These are phyloP conservation scores for Musa itinerans DNA, from an alignment of 176 grass and related monocot species.

Conservation along the genomic window DNA sequence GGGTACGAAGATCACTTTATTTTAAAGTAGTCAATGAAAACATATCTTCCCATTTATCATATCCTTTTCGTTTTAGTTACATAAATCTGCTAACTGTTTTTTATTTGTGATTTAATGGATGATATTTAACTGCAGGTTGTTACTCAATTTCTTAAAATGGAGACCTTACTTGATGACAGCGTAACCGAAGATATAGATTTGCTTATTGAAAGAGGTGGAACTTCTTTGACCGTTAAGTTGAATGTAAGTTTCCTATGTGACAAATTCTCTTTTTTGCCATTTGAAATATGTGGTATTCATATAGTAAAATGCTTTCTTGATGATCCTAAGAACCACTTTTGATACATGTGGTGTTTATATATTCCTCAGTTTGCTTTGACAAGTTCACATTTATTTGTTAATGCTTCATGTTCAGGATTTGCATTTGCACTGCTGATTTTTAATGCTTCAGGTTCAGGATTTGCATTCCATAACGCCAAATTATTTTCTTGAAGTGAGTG, in stretches of 20 bases:
- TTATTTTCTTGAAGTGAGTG: conserved; percentile 96
- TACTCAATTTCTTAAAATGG: conserved; percentile 89
- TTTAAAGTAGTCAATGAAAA: no score
- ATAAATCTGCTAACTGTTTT: background rate
- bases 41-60: no score
- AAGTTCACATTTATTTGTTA: conserved; percentile 4
- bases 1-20: no score
- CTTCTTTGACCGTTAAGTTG: conserved; percentile 53
- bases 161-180: conserved; percentile 82
- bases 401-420: conserved; percentile 80
- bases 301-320: background rate
- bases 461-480: conserved; percentile 97
- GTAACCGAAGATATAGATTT: conserved; percentile 65
- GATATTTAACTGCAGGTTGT: conserved; percentile 59
- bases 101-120: background rate
- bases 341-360: background rate
- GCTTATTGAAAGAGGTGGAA: conserved; percentile 85
- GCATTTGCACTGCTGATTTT: conserved; percentile 32
- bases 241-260: conserved; percentile 34
- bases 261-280: background rate
- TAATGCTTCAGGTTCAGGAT: conserved; percentile 73
- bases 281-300: background rate
- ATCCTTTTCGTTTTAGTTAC: background rate
- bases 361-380: background rate
- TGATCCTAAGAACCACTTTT: background rate